phyloP scores from a whole-genome alignment of 2,329 filamentous ascomycete species.

The Sporothrix dimorphospora region DNA sequence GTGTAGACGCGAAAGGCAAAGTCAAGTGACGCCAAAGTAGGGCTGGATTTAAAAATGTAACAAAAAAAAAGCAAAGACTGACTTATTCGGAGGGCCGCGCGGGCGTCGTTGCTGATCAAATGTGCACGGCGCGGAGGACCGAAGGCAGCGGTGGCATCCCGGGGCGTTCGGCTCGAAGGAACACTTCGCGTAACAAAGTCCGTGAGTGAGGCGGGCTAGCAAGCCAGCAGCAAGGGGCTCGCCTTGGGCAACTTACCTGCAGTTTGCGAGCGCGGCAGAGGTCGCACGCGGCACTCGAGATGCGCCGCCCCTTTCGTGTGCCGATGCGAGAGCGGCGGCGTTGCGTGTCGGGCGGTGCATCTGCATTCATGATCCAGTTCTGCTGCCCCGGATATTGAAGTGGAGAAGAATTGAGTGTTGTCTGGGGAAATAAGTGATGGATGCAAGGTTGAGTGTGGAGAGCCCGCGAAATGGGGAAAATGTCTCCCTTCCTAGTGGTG shows the following conservation, averaged over 20 bases:
- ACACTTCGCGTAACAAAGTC: conserved; percentile 17
- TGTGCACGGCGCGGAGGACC: conserved; percentile 9
- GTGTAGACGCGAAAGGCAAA: too few species aligned
- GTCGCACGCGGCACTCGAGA: conserved; percentile 18
- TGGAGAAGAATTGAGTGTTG: background rate
- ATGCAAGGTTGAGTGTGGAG: conserved; percentile 15
- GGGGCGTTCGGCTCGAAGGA: conserved; percentile 14
- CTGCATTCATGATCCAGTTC: conserved; percentile 7
- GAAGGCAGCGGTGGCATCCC: conserved; percentile 7
- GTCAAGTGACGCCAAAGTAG: too few species aligned
- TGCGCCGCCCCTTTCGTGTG: conserved; percentile 18
- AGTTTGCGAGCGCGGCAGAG: conserved; percentile 17
- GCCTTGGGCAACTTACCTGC: background rate
- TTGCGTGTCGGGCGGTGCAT: conserved; percentile 4
- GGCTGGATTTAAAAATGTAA: too few species aligned
- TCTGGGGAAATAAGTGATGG: conserved; percentile 17
- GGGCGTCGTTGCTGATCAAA: conserved; percentile 15
- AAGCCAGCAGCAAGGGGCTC: background rate
- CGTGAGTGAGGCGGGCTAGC: background rate
- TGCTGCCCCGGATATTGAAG: background rate
- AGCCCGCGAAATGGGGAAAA: background rate
- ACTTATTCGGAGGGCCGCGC: conserved; percentile 19
- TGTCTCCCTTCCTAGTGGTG: background rate
- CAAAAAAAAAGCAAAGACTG: background rate
- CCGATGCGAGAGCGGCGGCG: conserved; percentile 20